Evolutionary conservation across 2,329 filamentous ascomycete species (phyloP), one percentile per base, ranked within the genome.

Genomic region (Elsinoe australis): DNA sequence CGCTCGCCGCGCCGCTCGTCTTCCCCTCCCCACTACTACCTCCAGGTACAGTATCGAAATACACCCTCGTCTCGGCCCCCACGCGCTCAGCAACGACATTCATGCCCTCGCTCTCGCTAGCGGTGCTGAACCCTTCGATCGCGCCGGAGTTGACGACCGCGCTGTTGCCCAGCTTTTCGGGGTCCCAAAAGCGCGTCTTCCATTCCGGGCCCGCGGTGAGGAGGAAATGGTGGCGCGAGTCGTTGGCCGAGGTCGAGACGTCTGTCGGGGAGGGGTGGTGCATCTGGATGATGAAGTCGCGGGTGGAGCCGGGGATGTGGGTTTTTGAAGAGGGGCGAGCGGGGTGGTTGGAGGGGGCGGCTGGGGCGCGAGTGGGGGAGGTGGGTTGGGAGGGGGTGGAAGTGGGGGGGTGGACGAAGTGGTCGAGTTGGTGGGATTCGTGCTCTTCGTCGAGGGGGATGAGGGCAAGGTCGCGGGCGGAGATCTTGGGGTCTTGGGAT

Each of bases 121-220:
- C 32, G 33, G 41, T 17, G 26, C 24, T 47, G 41, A 56, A 46
- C 0, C 45, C 34, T 6, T 32, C 29, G 22, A 71, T 66, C 50
- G 79, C 78, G 8, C 88, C 71, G 0, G 90, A 90, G 61, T 85
- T 94, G 54, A 94, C 82, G 10, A 95, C 76, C 49, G 76, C 73
- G 32, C 87, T 95, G 51, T 80, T 78, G 59, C 95, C 87, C 7
- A 87, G 75, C 7, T 82, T 81, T 7, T 79, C 74, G 10, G 92
- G 74, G 61, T 98, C 90, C 92, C 92, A 98, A 67, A 94, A 96
- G 7, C 92, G 80, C 14, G 98, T 77, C 65, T 86, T 92, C 67
- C 85, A 87, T 65, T 96, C 92, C 8, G 85, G 85, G 0, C 90
- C 90, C 14, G 83, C 89, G 0, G 87, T 92, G 29, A 98, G 70